A percentile compares a stretch with the other conserved stretches of the same genome.
phyloP scores from a whole-genome alignment of 1,284 basidiomycete genomes.

The Cystobasidium sp. region DNA sequence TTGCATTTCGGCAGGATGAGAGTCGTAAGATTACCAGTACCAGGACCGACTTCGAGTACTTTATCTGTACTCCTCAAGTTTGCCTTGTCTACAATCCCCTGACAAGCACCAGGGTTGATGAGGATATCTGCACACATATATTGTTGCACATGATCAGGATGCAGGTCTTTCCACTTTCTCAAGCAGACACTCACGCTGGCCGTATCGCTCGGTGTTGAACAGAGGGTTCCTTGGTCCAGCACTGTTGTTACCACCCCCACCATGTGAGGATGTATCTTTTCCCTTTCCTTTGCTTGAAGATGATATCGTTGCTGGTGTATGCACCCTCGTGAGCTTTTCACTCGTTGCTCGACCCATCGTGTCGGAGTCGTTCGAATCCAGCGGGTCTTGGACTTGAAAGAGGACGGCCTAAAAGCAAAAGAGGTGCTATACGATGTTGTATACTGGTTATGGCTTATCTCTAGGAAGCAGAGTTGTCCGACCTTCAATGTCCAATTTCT shows the following conservation, averaged over 20 bases:
- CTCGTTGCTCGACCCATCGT: slow-evolving; percentile 89
- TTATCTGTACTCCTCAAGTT: slow-evolving; percentile 91
- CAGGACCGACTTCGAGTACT: slow-evolving; percentile 96
- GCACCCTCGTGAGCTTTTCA: slow-evolving; percentile 75
- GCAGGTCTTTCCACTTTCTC: neutral
- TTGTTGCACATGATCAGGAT: neutral
- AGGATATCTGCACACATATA: slow-evolving; percentile 76
- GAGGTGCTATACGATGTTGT: too few relatives aligned
- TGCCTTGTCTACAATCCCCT: slow-evolving; percentile 71
- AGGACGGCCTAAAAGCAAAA: too few relatives aligned
- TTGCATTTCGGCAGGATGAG: slow-evolving; percentile 92
- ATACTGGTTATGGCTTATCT: too few relatives aligned
- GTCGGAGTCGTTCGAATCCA: neutral
- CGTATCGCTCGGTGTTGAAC: slow-evolving; percentile 50
- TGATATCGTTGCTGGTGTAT: slow-evolving; percentile 72
- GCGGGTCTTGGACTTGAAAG: too few relatives aligned
- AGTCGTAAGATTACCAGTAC: slow-evolving; percentile 96
- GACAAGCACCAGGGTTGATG: slow-evolving; percentile 87
- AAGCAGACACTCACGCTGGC: slow-evolving; percentile 27
- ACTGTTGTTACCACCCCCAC: slow-evolving; percentile 42
- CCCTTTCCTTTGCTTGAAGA: slow-evolving; percentile 16
- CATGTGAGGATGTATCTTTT: slow-evolving; percentile 49
- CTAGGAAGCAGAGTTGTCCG: too few relatives aligned
- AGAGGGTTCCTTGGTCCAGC: slow-evolving; percentile 49
- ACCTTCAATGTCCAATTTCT: too few relatives aligned